These are phyloP conservation scores for Ilex aquifolium DNA, from an alignment of 257 asterid species.

Conservation along the genomic window DNA sequence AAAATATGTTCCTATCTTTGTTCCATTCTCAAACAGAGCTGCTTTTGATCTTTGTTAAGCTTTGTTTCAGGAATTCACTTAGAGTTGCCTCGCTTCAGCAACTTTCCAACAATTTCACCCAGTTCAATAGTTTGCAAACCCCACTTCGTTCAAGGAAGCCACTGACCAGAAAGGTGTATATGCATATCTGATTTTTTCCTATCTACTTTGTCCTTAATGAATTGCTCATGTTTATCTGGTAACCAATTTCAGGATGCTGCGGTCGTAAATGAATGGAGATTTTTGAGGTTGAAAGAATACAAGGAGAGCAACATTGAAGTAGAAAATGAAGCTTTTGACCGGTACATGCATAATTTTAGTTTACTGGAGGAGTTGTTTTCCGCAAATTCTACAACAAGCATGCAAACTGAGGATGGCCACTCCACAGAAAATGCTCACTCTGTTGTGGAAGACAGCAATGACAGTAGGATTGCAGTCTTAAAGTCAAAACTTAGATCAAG, in stretches of 20 bases:
- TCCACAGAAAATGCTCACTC: conserved; percentile 17
- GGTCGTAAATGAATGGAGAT: conserved; percentile 87
- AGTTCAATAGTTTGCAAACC: conserved; percentile 69
- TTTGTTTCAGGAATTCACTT: conserved; percentile 45
- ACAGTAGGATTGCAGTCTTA: conserved; percentile 29
- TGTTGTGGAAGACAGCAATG: conserved; percentile 35
- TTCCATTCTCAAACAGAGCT: neutral
- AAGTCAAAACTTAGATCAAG: conserved; percentile 64
- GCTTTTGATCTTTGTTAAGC: conserved; percentile 1
- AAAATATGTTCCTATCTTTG: neutral
- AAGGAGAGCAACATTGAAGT: conserved; percentile 56
- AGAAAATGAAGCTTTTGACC: conserved; percentile 80
- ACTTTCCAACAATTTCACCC: conserved; percentile 79
- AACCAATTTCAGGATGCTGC: conserved; percentile 64
- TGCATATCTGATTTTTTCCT: neutral
- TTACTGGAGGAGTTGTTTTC: conserved; percentile 72
- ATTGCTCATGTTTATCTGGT: conserved; percentile 6
- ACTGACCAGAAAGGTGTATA: conserved; percentile 69
- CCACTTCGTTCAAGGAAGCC: conserved; percentile 76
- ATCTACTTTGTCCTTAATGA: conserved; percentile 4
- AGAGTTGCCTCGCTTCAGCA: conserved; percentile 68
- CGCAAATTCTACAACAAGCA: conserved; percentile 36
- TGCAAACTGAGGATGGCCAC: conserved; percentile 30
- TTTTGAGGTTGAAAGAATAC: conserved; percentile 73
- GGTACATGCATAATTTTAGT: conserved; percentile 62